Percentiles rank a stretch among this genome's conserved stretches.
These are phyloP conservation scores for Rhexocercosporidium sp. DNA, from an alignment of 2,329 filamentous ascomycete genomes.

Conservation along the genomic window DNA sequence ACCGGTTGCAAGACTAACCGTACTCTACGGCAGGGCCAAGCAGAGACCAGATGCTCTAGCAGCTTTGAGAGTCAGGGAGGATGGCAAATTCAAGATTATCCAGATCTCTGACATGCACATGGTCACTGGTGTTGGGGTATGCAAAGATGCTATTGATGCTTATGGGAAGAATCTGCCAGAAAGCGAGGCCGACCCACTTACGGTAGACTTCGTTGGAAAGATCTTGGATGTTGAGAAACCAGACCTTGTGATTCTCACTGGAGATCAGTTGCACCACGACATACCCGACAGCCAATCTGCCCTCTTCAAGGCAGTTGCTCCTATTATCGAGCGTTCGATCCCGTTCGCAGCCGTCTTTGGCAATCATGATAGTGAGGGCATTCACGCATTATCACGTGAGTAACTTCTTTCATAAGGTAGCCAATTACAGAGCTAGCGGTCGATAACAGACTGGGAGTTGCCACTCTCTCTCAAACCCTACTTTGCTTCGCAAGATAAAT, in stretches of 20 bases:
- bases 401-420: constrained; percentile 35
- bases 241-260: constrained; percentile 85
- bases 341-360: constrained; percentile 93
- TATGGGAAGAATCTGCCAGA: constrained; percentile 56
- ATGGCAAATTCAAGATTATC: constrained; percentile 94
- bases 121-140: constrained; percentile 82
- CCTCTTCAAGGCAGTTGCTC: constrained; percentile 86
- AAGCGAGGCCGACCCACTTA: constrained; percentile 88
- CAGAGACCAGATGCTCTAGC: constrained; percentile 50
- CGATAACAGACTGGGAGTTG: constrained; percentile 28
- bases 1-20: constrained; percentile 45
- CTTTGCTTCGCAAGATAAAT: too few relatives aligned
- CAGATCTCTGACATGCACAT: constrained; percentile 93
- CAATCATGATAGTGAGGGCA: constrained; percentile 90
- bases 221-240: constrained; percentile 92
- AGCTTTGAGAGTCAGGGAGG: constrained; percentile 70
- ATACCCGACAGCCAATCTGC: constrained; percentile 77
- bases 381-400: constrained; percentile 47
- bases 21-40: constrained; percentile 62
- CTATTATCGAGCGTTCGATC: constrained; percentile 82
- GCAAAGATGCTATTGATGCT: constrained; percentile 74
- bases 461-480: too few relatives aligned
- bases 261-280: constrained; percentile 93
- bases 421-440: constrained; percentile 34
- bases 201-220: constrained; percentile 81